These are phyloP conservation scores for Dactylis glomerata DNA, from an alignment of 176 grass and related monocot genomes.

Conservation along the genomic window DNA sequence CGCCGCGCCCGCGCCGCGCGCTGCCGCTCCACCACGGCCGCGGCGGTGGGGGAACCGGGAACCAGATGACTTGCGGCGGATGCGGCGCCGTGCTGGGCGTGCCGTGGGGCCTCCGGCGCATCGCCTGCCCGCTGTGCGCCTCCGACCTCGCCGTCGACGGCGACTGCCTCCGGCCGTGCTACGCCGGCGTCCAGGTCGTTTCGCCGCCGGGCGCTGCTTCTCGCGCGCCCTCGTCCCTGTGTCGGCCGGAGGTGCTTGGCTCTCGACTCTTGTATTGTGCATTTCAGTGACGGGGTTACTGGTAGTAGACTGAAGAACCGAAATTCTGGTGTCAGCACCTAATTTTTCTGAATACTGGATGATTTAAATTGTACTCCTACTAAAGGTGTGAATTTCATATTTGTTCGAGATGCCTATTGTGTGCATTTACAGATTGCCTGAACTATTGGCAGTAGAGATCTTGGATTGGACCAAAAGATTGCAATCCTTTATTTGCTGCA, in stretches of 20 bases:
- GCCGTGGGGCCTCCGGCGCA: constrained; percentile 55
- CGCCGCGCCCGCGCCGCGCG: constrained; percentile 23
- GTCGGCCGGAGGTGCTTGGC: constrained; percentile 6
- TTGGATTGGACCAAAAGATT: neutral
- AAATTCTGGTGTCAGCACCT: neutral
- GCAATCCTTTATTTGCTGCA: neutral
- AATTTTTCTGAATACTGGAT: neutral
- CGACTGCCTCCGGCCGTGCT: neutral
- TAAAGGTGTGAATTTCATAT: neutral
- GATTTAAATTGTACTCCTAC: neutral
- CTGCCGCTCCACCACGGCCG: neutral
- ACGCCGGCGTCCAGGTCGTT: constrained; percentile 4
- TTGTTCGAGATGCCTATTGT: neutral
- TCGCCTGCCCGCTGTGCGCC: constrained; percentile 68
- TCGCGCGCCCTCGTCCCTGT: neutral
- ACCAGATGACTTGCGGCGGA: constrained; percentile 46
- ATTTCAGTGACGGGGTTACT: neutral
- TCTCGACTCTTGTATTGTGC: neutral
- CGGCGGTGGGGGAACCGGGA: neutral
- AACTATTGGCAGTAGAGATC: neutral
- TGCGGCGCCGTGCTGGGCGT: constrained; percentile 75
- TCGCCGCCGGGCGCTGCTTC: neutral
- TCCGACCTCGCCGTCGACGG: constrained; percentile 53
- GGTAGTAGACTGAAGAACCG: neutral
- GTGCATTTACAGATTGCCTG: neutral